Base-by-base conservation (phyloP, 805 yeast species). In the Kluyveromyces starmeri region DNA sequence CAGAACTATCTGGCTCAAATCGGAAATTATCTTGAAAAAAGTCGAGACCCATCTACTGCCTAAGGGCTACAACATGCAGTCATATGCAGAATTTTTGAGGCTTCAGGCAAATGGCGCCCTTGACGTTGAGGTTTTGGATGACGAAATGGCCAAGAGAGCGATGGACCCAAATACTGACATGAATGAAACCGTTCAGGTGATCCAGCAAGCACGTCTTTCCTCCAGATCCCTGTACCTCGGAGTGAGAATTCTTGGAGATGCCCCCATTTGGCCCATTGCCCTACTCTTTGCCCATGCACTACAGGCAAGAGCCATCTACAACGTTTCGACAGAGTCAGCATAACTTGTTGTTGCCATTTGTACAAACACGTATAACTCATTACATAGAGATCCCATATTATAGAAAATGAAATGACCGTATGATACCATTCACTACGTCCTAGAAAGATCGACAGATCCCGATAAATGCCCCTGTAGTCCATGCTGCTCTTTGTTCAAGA, bases 201-300 rank as follows among this genome's bases (percentile, higher is more conserved):
- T 77, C 29, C 54, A 61, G 27, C 61, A 61, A 32, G 72, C 73
- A 10, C 63, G 70, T 50, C 61, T 73, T 34, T 72, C 78, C 13
- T 64, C 70, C 33, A 70, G 76, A 50, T 67, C 78, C 14, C 57
- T 82, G 26, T 76, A 78, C 37, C 57, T 82, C 24, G 94, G 92
- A 26, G 82, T 82, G 9, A 63, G 85, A 46, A 78, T 82, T 20
- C 62, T 82, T 34, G 85, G 86, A 4, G 92, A 82, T 62, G 88
- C 88, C 0, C 92, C 92, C 11, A 79, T 82, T 17, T 82, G 94
- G 94, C 92, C 92, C 0, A 69, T 81, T 33, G 83, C 86, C 1
- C 61, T 82, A 53, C 71, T 78, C 13, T 79, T 81, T 62, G 89
- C 89, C 0, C 89, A 81, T 51, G 86, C 85, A 2, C 63, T 81